Conservation (phyloP, 805 yeast species). For the Yarrowia deformans region DNA sequence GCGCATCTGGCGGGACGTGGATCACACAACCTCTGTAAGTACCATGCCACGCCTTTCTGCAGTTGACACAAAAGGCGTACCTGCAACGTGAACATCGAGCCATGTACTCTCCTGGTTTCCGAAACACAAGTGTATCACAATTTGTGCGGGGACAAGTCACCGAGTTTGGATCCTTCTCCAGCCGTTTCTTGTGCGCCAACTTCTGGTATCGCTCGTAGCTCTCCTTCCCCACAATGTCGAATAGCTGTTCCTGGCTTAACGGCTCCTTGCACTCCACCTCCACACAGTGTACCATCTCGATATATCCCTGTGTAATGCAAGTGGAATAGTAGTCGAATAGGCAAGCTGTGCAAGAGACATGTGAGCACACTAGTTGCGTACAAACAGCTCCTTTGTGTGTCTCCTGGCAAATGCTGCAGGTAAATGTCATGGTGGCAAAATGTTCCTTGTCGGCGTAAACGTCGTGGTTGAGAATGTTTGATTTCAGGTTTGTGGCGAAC, state of each 20-base stretch:
- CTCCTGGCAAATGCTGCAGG: constrained; percentile 20
- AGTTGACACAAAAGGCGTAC: constrained; percentile 35
- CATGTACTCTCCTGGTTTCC: constrained; percentile 27
- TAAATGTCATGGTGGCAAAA: background rate
- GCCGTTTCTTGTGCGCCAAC: background rate
- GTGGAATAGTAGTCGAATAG: constrained; percentile 11
- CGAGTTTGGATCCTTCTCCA: constrained; percentile 12
- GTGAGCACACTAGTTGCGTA: constrained; percentile 7
- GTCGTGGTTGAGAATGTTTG: background rate
- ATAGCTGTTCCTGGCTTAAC: background rate
- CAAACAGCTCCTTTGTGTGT: constrained; percentile 3
- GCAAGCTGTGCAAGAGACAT: constrained; percentile 19
- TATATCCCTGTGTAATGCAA: constrained; percentile 24
- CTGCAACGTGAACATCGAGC: constrained; percentile 12
- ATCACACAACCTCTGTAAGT: constrained; percentile 13
- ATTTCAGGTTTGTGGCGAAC: background rate
- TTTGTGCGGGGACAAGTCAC: constrained; percentile 5
- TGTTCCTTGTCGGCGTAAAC: background rate
- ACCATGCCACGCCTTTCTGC: constrained; percentile 37
- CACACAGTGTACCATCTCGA: constrained; percentile 26
- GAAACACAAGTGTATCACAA: constrained; percentile 17
- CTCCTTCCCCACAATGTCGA: background rate
- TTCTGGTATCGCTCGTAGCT: constrained; percentile 1
- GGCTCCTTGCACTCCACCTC: constrained; percentile 30
- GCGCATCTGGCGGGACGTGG: constrained; percentile 5